phyloP scores from a whole-genome alignment of 176 grass and related monocot species.

The Aegilops longissima region DNA sequence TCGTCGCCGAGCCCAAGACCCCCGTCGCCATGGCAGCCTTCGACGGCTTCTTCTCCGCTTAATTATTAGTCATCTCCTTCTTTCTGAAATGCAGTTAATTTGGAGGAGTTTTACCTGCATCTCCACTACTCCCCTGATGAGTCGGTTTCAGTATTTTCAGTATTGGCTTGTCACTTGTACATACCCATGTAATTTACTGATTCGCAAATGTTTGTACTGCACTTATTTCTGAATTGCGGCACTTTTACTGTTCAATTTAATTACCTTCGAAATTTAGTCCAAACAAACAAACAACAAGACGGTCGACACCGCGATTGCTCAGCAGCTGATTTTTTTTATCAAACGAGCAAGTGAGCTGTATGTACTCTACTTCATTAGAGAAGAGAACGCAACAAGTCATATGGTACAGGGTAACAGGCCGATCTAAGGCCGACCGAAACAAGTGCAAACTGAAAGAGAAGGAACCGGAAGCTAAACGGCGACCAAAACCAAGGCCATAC shows the following conservation, averaged over 20 bases:
- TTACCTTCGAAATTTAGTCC: background rate
- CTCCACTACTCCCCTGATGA: background rate
- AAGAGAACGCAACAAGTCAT: too few relatives aligned
- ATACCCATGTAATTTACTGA: background rate
- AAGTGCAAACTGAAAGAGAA: too few relatives aligned
- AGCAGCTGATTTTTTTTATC: too few relatives aligned
- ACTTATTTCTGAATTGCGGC: background rate
- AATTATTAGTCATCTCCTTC: background rate
- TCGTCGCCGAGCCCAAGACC: constrained; percentile 45
- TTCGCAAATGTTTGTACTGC: background rate
- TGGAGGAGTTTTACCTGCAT: background rate
- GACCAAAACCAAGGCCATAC: too few relatives aligned
- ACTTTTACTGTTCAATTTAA: background rate
- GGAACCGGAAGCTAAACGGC: too few relatives aligned
- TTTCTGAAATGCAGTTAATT: background rate
- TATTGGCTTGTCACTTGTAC: background rate
- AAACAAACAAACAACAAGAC: background rate
- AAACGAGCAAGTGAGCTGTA: too few relatives aligned
- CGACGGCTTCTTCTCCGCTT: constrained; percentile 69
- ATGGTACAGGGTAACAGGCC: too few relatives aligned
- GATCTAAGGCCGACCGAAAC: too few relatives aligned
- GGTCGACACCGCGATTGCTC: too few relatives aligned
- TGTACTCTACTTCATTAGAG: too few relatives aligned
- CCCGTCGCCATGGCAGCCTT: constrained; percentile 28
- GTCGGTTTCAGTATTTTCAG: background rate